phyloP scores from a whole-genome alignment of 345 rosid species.

The Lepidium africanum region DNA sequence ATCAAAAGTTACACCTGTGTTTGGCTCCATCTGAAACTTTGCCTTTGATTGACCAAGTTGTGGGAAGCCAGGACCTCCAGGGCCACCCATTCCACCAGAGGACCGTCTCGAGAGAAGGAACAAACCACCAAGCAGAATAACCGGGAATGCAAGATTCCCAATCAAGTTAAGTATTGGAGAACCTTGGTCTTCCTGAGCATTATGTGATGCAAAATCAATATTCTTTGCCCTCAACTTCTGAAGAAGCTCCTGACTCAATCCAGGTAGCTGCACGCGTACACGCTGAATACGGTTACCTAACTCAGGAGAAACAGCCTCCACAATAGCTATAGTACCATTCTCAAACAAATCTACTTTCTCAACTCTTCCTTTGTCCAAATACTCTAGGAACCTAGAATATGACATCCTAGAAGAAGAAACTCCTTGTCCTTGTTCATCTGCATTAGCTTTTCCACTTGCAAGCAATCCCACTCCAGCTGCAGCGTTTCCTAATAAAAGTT shows the following conservation, averaged over 20 bases:
- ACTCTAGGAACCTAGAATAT: constrained; percentile 89
- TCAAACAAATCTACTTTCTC: constrained; percentile 83
- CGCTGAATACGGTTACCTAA: constrained; percentile 86
- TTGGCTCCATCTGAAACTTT: constrained; percentile 98
- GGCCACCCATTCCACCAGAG: constrained; percentile 99
- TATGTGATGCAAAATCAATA: constrained; percentile 91
- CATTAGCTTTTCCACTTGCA: constrained; percentile 58
- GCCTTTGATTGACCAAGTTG: constrained; percentile 89
- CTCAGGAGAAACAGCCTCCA: constrained; percentile 94
- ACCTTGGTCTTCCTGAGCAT: constrained; percentile 93
- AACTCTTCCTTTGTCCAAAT: constrained; percentile 84
- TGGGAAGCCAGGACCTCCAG: constrained; percentile 95
- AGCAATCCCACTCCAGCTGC: constrained; percentile 50
- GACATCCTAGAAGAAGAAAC: constrained; percentile 98
- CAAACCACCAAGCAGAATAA: constrained; percentile 76
- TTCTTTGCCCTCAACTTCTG: constrained; percentile 93
- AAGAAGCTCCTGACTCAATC: constrained; percentile 89
- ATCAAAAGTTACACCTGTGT: constrained; percentile 93
- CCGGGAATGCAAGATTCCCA: constrained; percentile 88
- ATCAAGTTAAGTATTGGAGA: constrained; percentile 74
- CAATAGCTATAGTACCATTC: constrained; percentile 95
- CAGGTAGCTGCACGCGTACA: constrained; percentile 92
- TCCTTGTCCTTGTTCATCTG: constrained; percentile 90
- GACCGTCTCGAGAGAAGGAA: constrained; percentile 92
- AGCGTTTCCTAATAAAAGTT: constrained; percentile 51